Base-by-base conservation (phyloP, 2,329 filamentous ascomycete genomes). In the Xylaria arbuscula region DNA sequence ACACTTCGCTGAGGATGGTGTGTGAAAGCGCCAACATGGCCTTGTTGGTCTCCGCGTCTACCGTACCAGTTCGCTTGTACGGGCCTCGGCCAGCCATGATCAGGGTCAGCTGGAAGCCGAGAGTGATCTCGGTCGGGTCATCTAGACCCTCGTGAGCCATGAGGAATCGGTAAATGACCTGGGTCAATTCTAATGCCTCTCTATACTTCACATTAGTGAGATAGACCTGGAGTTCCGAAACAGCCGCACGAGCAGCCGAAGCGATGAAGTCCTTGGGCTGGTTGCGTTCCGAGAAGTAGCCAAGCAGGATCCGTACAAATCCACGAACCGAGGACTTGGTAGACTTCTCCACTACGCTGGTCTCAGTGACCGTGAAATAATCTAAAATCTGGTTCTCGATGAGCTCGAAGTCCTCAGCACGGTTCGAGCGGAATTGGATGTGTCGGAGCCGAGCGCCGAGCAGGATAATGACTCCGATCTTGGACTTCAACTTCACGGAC, bases 61-160 rank as follows among this genome's bases (percentile, higher is more conserved):
- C 38, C 0, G 56, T 17, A 0, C 36, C n/a, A 2, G 59, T 51
- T 5, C 63, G 62, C 55, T 60, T 69, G 62, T 60, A 69, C 59
- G 55, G 50, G 22, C 68, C 66, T 6, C 68, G 68, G 17, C 68
- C 68, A 1, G 62, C 66, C 68, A 70, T 66, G 66, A 70, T 70
- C 17, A 70, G 62, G 22, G 57, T 63, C 7, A 70, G 68, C 32
- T 69, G 68, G 66, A 70, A 70, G 13, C 68, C 68, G 15, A 70
- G 66, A 2, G 68, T 69, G 55, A 70, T 70, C 50, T 70, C 68
- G 13, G 62, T 70, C 10, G 68, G 68, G 63, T 70, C 66, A 17
- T 69, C 66, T 2, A 70, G 45, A n/a, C 68, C 68, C 34, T 70
- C 68, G 48, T 70, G 68, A 11, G 66, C 66, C 62, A 66, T 70